A percentile compares a stretch with the other conserved stretches of the same genome.
phyloP scores from a whole-genome alignment of 2,329 filamentous ascomycete species.

The Pseudodiploospora longispora region DNA sequence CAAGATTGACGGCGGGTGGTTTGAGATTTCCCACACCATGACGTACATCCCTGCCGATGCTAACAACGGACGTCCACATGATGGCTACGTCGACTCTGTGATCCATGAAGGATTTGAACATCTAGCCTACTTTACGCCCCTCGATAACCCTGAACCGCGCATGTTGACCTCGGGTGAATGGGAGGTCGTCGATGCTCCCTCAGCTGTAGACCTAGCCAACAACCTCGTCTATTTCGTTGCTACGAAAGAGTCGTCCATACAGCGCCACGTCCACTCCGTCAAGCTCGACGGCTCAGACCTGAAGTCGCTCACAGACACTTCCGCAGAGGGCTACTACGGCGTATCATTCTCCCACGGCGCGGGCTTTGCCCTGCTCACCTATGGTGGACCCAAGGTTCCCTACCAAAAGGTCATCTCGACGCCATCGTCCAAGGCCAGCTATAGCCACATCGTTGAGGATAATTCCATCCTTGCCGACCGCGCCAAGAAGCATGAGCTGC shows the following conservation, averaged over 20 bases:
- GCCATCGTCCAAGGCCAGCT: constrained; percentile 55
- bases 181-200: constrained; percentile 84
- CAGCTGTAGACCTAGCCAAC: constrained; percentile 72
- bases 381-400: constrained; percentile 76
- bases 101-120: constrained; percentile 85
- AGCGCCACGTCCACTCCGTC: constrained; percentile 88
- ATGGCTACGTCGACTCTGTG: constrained; percentile 89
- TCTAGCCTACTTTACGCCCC: constrained; percentile 82
- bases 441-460: constrained; percentile 66
- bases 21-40: constrained; percentile 84
- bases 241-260: constrained; percentile 78
- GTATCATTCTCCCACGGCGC: constrained; percentile 78
- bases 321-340: constrained; percentile 67
- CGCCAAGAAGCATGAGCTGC: constrained; percentile 70
- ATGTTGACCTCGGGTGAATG: constrained; percentile 83
- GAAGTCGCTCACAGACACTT: constrained; percentile 64
- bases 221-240: constrained; percentile 88
- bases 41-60: constrained; percentile 80
- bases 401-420: constrained; percentile 89
- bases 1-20: constrained; percentile 91
- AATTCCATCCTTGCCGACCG: constrained; percentile 63
- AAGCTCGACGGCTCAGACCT: constrained; percentile 71
- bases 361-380: constrained; percentile 76
- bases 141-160: constrained; percentile 73
- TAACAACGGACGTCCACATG: constrained; percentile 62